These are phyloP conservation scores for Kuraishia cidri DNA, from an alignment of 805 yeast genomes.

Conservation along the genomic window DNA sequence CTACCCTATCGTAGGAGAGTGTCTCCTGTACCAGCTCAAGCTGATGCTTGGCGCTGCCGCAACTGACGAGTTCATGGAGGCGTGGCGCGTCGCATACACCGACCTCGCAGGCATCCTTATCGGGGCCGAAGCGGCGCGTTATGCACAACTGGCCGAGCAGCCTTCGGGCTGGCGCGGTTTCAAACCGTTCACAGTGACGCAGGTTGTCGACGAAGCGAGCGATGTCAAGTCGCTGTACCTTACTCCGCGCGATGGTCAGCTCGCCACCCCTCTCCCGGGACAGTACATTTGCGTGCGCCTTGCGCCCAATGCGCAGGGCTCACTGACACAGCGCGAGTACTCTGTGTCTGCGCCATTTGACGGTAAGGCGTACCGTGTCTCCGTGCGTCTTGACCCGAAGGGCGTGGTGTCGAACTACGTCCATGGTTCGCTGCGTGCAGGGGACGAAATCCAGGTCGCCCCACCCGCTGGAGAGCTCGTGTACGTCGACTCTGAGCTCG, in stretches of 20 bases:
- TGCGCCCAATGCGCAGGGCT: slow-evolving; percentile 23
- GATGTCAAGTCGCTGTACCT: slow-evolving; percentile 45
- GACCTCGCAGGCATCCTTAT: slow-evolving; percentile 56
- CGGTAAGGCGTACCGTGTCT: slow-evolving; percentile 38
- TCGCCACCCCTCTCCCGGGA: slow-evolving; percentile 24
- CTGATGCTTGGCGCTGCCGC: slow-evolving; percentile 49
- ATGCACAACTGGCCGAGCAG: too few relatives aligned
- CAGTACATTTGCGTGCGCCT: slow-evolving; percentile 33
- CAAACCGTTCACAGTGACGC: too few relatives aligned
- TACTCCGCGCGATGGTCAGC: slow-evolving; percentile 29
- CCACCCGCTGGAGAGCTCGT: slow-evolving; percentile 54
- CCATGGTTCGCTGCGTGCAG: slow-evolving; percentile 36
- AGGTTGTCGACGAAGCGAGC: slow-evolving; percentile 30
- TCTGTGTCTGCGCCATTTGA: slow-evolving; percentile 35
- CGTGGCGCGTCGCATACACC: slow-evolving; percentile 61
- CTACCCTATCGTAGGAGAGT: slow-evolving; percentile 55
- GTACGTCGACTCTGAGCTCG: slow-evolving; percentile 17
- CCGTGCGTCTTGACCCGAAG: slow-evolving; percentile 38
- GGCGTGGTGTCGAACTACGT: slow-evolving; percentile 45
- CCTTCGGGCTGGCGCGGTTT: too few relatives aligned
- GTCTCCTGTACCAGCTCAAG: slow-evolving; percentile 43
- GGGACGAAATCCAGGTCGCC: slow-evolving; percentile 37
- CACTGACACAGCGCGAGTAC: slow-evolving; percentile 47
- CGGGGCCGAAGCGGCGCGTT: slow-evolving; percentile 46
- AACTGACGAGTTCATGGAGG: slow-evolving; percentile 45